Conservation (phyloP, 2,329 filamentous ascomycete genomes). For the Penicillium italicum region DNA sequence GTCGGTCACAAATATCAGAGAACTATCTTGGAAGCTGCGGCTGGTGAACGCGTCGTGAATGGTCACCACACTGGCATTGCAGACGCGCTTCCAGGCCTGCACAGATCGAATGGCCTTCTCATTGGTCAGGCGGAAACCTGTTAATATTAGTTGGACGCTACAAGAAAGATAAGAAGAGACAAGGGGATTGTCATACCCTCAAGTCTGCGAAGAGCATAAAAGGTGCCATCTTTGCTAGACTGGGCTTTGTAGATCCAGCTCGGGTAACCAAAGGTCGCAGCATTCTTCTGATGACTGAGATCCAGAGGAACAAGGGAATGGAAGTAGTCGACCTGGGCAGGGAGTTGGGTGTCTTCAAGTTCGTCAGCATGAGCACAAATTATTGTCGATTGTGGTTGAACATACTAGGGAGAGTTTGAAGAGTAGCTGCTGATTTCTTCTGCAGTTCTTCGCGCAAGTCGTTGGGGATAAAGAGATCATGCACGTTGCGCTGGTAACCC, state of each 20-base stretch:
- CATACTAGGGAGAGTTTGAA: conserved; percentile 77
- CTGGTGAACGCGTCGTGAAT: conserved; percentile 93
- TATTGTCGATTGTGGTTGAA: conserved; percentile 6
- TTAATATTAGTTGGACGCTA: conserved; percentile 4
- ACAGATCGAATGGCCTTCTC: conserved; percentile 83
- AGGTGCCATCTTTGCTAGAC: conserved; percentile 80
- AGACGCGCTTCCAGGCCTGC: conserved; percentile 83
- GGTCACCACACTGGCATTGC: conserved; percentile 76
- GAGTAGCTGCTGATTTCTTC: conserved; percentile 78
- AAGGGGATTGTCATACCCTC: conserved; percentile 56
- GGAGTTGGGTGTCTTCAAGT: conserved; percentile 62
- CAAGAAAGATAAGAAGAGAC: neutral
- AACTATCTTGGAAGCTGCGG: conserved; percentile 88
- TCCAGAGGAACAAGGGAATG: conserved; percentile 90
- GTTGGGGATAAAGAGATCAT: conserved; percentile 90
- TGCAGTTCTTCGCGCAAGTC: conserved; percentile 83
- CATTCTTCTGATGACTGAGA: conserved; percentile 72
- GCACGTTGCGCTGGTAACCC: conserved; percentile 78
- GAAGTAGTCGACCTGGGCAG: conserved; percentile 75
- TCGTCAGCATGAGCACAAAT: conserved; percentile 13
- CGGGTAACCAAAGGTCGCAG: conserved; percentile 75
- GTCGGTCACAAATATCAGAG: conserved; percentile 87
- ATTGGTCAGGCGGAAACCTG: conserved; percentile 80
- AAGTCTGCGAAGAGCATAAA: conserved; percentile 81
- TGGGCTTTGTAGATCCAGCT: conserved; percentile 96